A percentile compares a stretch with the other conserved stretches of the same genome.
These are phyloP conservation scores for Chytriomyces confervae DNA, from an alignment of 192 early-diverging fungal species.

Conservation along the genomic window DNA sequence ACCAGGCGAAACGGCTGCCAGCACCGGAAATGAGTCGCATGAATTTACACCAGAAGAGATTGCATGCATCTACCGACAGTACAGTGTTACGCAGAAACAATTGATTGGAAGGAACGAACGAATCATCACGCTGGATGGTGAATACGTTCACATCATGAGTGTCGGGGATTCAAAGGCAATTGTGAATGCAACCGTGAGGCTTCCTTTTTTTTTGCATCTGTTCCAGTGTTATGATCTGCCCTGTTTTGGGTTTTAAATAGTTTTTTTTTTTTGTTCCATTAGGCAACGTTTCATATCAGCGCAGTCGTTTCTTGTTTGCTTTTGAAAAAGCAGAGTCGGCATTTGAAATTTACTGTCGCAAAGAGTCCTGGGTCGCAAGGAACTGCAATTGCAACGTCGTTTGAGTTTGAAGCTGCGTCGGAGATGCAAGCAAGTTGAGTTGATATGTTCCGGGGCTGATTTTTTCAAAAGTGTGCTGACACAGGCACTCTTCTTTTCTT, in stretches of 20 bases:
- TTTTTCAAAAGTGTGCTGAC: background rate
- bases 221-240: conserved; percentile 5
- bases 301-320: conserved; percentile 50
- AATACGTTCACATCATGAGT: conserved; percentile 84
- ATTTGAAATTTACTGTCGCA: conserved; percentile 47
- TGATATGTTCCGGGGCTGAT: background rate
- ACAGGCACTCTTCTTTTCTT: background rate
- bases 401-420: conserved; percentile 24
- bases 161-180: conserved; percentile 77
- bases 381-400: background rate
- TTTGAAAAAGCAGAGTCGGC: conserved; percentile 39
- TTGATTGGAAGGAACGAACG: conserved; percentile 88
- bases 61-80: conserved; percentile 71
- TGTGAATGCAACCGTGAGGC: conserved; percentile 84
- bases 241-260: background rate
- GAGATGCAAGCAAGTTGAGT: conserved; percentile 20
- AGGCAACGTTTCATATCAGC: conserved; percentile 51
- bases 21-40: conserved; percentile 34
- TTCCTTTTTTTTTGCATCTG: conserved; percentile 40
- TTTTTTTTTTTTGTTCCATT: background rate
- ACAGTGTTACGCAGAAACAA: conserved; percentile 80
- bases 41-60: conserved; percentile 58
- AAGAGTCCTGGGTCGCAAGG: background rate
- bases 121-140: conserved; percentile 91
- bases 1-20: conserved; percentile 50